phyloP scores from a whole-genome alignment of 768 basidiomycete species.

The Scleroderma citrinum region DNA sequence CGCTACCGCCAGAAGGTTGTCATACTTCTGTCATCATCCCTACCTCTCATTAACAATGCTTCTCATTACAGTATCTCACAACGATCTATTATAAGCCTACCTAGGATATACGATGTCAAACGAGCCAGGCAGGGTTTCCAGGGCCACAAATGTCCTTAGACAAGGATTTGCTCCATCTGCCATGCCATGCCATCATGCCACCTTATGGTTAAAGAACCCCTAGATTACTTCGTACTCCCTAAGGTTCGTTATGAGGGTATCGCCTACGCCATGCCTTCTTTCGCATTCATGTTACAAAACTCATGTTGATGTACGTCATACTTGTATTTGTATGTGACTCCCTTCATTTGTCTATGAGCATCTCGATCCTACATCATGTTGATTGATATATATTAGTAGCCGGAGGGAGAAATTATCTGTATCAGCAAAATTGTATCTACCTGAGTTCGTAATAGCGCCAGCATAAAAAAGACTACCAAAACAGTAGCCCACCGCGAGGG shows the following conservation, averaged over 20 bases:
- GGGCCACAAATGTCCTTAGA: neutral
- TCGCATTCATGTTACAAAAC: neutral
- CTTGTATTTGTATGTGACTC: constrained; percentile 12
- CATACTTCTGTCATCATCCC: neutral
- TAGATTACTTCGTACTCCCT: neutral
- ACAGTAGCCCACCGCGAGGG: constrained; percentile 71
- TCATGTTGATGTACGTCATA: neutral
- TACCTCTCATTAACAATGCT: constrained; percentile 14
- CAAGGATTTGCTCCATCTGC: neutral
- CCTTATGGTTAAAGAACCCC: neutral
- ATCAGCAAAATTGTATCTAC: too few relatives aligned
- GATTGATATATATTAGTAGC: too few relatives aligned
- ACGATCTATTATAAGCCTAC: constrained; percentile 80
- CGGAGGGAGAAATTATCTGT: constrained; percentile 4
- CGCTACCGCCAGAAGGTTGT: constrained; percentile 86
- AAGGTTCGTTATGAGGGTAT: too few relatives aligned
- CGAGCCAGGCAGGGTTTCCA: neutral
- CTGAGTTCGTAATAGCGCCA: too few relatives aligned
- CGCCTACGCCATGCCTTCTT: too few relatives aligned
- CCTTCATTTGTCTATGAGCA: neutral
- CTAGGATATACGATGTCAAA: constrained; percentile 20
- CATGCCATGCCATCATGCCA: neutral
- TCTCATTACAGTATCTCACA: constrained; percentile 60
- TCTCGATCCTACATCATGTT: too few relatives aligned
- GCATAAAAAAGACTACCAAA: too few relatives aligned